Percentiles rank a stretch among this genome's conserved stretches.
phyloP scores from a whole-genome alignment of 1,139 yeast species.

The Suhomyces wounanorum region DNA sequence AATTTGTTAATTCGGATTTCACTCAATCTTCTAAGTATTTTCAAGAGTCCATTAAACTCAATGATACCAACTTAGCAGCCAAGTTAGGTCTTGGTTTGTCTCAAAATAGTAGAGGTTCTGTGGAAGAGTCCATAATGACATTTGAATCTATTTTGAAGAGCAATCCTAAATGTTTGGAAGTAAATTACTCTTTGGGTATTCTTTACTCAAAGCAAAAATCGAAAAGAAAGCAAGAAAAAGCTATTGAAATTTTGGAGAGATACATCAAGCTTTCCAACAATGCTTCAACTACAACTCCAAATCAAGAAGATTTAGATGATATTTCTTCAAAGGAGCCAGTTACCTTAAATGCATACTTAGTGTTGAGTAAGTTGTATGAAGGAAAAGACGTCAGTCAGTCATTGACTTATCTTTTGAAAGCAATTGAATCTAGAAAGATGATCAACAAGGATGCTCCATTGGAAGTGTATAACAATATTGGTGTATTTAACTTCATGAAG shows the following conservation, averaged over 20 bases:
- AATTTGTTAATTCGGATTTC: slow-evolving; percentile 59
- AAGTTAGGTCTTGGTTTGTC: slow-evolving; percentile 86
- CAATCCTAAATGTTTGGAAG: slow-evolving; percentile 73
- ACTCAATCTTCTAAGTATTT: slow-evolving; percentile 72
- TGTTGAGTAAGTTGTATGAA: slow-evolving; percentile 71
- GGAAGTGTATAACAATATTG: slow-evolving; percentile 79
- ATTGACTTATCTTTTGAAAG: slow-evolving; percentile 56
- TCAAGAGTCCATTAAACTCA: slow-evolving; percentile 66
- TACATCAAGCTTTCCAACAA: slow-evolving; percentile 63
- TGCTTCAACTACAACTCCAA: slow-evolving; percentile 34
- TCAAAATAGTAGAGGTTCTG: slow-evolving; percentile 69
- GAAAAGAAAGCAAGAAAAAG: slow-evolving; percentile 42
- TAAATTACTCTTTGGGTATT: slow-evolving; percentile 72
- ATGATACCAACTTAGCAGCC: slow-evolving; percentile 66
- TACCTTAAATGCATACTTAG: slow-evolving; percentile 65
- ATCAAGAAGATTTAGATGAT: slow-evolving; percentile 28
- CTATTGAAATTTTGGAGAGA: slow-evolving; percentile 69
- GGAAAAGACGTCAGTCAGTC: slow-evolving; percentile 59
- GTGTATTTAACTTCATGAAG: slow-evolving; percentile 75
- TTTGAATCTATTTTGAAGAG: slow-evolving; percentile 73
- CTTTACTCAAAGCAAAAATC: slow-evolving; percentile 58
- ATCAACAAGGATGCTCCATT: slow-evolving; percentile 56
- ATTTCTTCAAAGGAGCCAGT: slow-evolving; percentile 58
- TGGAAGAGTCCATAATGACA: slow-evolving; percentile 83
- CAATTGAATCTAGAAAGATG: slow-evolving; percentile 52